Evolutionary conservation across 1,284 basidiomycete genomes (phyloP), one percentile per base, ranked within the genome.

Genomic region (Rugosomyces carneus): DNA sequence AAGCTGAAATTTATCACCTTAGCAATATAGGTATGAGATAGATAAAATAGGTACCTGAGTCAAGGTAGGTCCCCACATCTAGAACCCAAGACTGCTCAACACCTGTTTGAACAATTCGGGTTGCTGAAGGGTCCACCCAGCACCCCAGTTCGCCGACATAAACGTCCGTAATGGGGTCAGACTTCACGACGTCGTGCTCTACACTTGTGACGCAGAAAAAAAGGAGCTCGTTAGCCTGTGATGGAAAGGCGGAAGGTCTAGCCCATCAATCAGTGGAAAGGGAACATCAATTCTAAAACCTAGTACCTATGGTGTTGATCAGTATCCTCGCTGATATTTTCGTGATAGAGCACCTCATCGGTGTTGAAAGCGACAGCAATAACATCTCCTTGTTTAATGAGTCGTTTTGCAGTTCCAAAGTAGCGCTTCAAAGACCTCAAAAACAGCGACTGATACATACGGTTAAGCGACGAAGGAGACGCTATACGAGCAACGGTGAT

Each of bases 401-500:
- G 66, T 26, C 81, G 74, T 49, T 70, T 76, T 0, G 66, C 63
- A 0, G 61, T 60, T 31, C 76, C 69, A 58, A 97, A 93, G 60
- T 88, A 79, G 2, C 61, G 50, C 47, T 81, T 85, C 50, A 98
- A 66, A 3, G 82, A 80, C 10, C 71, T 68, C 10, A 93, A 63
- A 61, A 89, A 88, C 5, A 81, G 62, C 0, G 73, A 60, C 58
- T 96, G 89, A 57, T 89, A 89, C 26, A 71, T 66, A 46, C 84
- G 84, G 61, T 86, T 81, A 4, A 80, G 80, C 0, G 89, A 83
- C 50, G 86, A 66, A 0, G 92, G 82, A 0, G 92, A 92, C 0
- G 91, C 85, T 3, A 99, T 73, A 15, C 93, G 79, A 1, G 93
- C 85, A 29, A 99, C 70, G 0, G 87, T 89, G 24, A 97, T 71